Evolutionary conservation across 2,329 filamentous ascomycete species (phyloP).

Genomic region (Calonectria henricotiae): DNA sequence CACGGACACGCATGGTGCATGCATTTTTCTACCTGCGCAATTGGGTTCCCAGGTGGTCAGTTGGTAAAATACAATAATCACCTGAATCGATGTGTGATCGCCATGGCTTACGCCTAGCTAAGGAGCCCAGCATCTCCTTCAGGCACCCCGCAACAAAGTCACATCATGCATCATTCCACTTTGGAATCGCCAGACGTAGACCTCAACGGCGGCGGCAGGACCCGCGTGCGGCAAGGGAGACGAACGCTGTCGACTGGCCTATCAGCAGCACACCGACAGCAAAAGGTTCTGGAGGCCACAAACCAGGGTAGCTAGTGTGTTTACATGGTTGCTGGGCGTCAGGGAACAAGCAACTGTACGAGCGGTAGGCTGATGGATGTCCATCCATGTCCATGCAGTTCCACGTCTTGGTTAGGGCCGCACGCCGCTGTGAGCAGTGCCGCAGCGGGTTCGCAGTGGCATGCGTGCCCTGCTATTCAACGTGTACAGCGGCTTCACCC

Average conservation of each 20-base stretch:
- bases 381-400: conserved; percentile 24
- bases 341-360: neutral
- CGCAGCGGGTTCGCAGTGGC: conserved; percentile 16
- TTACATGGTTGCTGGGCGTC: conserved; percentile 16
- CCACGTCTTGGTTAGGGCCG: conserved; percentile 30
- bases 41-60: neutral
- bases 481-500: conserved; percentile 30
- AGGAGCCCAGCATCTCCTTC: conserved; percentile 24
- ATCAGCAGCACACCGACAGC: conserved; percentile 18
- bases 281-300: conserved; percentile 12
- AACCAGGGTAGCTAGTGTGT: neutral
- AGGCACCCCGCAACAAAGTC: conserved; percentile 48
- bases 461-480: conserved; percentile 16
- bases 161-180: conserved; percentile 52
- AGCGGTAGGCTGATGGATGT: neutral
- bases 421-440: conserved; percentile 11
- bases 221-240: conserved; percentile 32
- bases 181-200: conserved; percentile 49
- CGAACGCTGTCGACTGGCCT: conserved; percentile 2
- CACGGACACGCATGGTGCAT: conserved; percentile 6
- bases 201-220: conserved; percentile 43
- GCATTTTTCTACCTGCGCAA: conserved; percentile 1
- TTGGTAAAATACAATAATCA: neutral
- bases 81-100: conserved; percentile 22
- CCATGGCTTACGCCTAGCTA: conserved; percentile 16